These are phyloP conservation scores for Rhytidiadelphus loreus DNA, from an alignment of 225 moss, liverwort and hornwort species.

Conservation along the genomic window DNA sequence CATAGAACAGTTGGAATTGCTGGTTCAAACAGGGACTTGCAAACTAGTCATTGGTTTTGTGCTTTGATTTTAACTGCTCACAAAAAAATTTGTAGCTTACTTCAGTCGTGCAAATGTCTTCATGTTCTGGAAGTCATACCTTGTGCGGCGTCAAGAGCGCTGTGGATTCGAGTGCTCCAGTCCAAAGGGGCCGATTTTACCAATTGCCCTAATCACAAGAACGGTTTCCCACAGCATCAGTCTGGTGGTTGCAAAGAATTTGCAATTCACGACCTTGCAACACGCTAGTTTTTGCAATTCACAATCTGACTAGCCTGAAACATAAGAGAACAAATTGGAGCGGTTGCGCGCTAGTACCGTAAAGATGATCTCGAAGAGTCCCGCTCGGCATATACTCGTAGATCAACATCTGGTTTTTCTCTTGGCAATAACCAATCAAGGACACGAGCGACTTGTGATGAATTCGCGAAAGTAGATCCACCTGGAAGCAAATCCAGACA, in stretches of 20 bases:
- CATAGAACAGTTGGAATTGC: background rate
- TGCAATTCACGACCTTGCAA: background rate
- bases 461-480: slow-evolving; percentile 7
- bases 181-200: background rate
- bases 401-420: slow-evolving; percentile 22
- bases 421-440: slow-evolving; percentile 41
- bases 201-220: background rate
- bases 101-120: background rate
- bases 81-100: background rate
- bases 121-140: slow-evolving; percentile 7
- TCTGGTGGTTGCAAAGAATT: background rate
- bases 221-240: background rate
- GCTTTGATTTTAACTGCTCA: background rate
- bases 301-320: background rate
- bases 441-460: slow-evolving; percentile 49
- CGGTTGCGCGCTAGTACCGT: slow-evolving; percentile 1
- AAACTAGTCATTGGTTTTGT: background rate
- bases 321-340: background rate
- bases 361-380: slow-evolving; percentile 31
- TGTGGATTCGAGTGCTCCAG: slow-evolving; percentile 32
- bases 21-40: background rate
- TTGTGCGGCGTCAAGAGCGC: slow-evolving; percentile 47
- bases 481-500: background rate
- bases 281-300: background rate
- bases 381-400: slow-evolving; percentile 29